Conservation (phyloP, 768 basidiomycete genomes). For the Hypholoma fasciculare region DNA sequence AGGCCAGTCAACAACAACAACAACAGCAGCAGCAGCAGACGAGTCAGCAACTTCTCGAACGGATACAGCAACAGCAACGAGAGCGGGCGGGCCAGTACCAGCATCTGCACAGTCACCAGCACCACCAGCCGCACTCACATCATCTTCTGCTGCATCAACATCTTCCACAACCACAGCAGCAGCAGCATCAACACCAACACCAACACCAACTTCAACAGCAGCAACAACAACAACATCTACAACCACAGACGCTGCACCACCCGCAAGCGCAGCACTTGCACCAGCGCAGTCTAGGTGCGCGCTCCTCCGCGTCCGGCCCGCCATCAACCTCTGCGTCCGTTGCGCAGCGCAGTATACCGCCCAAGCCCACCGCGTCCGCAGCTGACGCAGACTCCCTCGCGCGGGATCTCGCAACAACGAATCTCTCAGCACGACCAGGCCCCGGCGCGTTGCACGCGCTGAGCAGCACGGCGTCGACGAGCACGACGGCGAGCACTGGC, state of each 20-base stretch:
- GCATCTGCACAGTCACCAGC: too few species aligned
- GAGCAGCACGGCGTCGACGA: neutral
- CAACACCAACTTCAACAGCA: slow-evolving; percentile 5
- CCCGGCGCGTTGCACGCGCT: too few species aligned
- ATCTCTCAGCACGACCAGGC: neutral
- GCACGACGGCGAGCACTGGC: neutral
- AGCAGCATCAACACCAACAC: slow-evolving; percentile 1
- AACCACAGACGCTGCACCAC: neutral
- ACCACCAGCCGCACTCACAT: too few species aligned
- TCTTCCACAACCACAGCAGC: neutral
- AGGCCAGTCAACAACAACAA: neutral
- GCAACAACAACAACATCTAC: neutral
- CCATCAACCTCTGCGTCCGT: neutral
- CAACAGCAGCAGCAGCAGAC: slow-evolving; percentile 56
- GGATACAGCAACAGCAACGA: slow-evolving; percentile 1
- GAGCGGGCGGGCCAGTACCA: neutral
- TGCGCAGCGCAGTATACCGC: neutral
- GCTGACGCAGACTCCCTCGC: neutral
- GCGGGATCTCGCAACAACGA: neutral
- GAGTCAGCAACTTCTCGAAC: slow-evolving; percentile 39
- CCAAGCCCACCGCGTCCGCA: neutral
- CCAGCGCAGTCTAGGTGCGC: neutral
- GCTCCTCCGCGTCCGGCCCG: neutral
- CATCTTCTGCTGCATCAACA: too few species aligned
- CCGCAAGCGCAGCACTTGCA: neutral